Evolutionary conservation across 306 rosid species (phyloP).

Genomic region (Hippophae tibetana): DNA sequence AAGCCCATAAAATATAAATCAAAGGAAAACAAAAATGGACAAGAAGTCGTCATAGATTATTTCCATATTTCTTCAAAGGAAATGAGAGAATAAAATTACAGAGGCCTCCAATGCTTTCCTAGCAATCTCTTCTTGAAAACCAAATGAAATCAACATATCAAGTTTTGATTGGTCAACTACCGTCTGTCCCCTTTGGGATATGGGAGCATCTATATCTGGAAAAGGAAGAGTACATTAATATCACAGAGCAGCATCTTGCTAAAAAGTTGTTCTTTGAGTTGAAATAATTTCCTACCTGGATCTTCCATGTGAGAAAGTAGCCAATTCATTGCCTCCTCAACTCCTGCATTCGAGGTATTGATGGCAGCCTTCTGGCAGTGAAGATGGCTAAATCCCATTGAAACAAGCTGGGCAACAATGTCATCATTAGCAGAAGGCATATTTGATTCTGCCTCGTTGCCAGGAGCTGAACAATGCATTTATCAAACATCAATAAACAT

Average conservation of each 20-base stretch:
- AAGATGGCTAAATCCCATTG: conserved; percentile 82
- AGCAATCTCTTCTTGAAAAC: conserved; percentile 80
- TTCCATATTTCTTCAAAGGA: neutral
- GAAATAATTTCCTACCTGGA: conserved; percentile 43
- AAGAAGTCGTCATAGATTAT: neutral
- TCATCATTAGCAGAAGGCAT: conserved; percentile 43
- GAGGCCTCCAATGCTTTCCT: conserved; percentile 77
- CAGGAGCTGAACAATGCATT: conserved; percentile 31
- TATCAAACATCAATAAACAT: neutral
- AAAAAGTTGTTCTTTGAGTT: conserved; percentile 4
- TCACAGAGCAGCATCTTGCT: conserved; percentile 7
- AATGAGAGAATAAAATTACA: conserved; percentile 26
- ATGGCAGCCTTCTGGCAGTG: conserved; percentile 94
- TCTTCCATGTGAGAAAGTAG: conserved; percentile 87
- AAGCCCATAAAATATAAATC: neutral
- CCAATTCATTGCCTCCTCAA: conserved; percentile 99
- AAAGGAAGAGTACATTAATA: conserved; percentile 8
- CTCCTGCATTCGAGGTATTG: conserved; percentile 69
- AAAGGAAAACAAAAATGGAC: neutral
- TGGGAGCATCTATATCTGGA: conserved; percentile 66
- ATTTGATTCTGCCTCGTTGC: conserved; percentile 37
- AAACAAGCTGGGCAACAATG: conserved; percentile 77
- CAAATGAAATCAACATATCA: conserved; percentile 77
- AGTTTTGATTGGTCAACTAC: conserved; percentile 68
- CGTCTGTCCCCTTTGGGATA: conserved; percentile 37